These are phyloP conservation scores for Cladosporium velox DNA, from an alignment of 2,329 filamentous ascomycete genomes.

Conservation along the genomic window DNA sequence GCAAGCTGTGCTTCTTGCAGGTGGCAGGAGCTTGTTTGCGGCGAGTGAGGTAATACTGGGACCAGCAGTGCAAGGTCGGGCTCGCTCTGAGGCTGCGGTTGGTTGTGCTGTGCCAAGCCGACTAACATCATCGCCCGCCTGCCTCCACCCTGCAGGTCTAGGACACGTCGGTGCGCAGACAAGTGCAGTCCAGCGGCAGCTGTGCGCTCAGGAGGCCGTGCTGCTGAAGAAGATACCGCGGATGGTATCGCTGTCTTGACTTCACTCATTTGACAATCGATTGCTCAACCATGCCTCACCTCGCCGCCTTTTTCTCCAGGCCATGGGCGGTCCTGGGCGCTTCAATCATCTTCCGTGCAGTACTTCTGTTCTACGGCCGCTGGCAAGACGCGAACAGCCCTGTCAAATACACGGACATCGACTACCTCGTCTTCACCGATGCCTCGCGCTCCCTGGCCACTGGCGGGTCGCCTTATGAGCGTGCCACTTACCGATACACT, in stretches of 20 bases:
- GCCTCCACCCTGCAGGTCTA: constrained; percentile 11
- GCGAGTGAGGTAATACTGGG: constrained; percentile 20
- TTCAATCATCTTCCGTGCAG: constrained; percentile 64
- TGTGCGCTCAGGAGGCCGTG: constrained; percentile 7
- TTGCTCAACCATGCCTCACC: background rate
- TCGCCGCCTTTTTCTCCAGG: constrained; percentile 27
- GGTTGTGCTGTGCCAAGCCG: constrained; percentile 18
- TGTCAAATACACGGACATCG: constrained; percentile 97
- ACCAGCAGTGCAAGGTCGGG: background rate
- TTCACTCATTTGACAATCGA: background rate
- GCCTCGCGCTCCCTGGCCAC: constrained; percentile 74
- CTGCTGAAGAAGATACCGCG: background rate
- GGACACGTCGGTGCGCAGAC: constrained; percentile 18
- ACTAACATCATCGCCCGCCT: constrained; percentile 12
- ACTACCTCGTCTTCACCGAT: constrained; percentile 98
- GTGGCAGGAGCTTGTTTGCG: constrained; percentile 20
- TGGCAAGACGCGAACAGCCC: constrained; percentile 91
- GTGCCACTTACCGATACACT: constrained; percentile 96
- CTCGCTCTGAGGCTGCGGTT: background rate
- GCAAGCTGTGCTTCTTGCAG: constrained; percentile 22
- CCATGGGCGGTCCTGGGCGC: constrained; percentile 44
- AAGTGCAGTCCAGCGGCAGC: background rate
- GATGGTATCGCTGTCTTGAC: background rate
- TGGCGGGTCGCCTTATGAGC: constrained; percentile 75
- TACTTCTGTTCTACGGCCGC: constrained; percentile 81